Evolutionary conservation across 2,329 filamentous ascomycete genomes (phyloP), one percentile per base, ranked within the genome.

Genomic region (Nemania diffusa): DNA sequence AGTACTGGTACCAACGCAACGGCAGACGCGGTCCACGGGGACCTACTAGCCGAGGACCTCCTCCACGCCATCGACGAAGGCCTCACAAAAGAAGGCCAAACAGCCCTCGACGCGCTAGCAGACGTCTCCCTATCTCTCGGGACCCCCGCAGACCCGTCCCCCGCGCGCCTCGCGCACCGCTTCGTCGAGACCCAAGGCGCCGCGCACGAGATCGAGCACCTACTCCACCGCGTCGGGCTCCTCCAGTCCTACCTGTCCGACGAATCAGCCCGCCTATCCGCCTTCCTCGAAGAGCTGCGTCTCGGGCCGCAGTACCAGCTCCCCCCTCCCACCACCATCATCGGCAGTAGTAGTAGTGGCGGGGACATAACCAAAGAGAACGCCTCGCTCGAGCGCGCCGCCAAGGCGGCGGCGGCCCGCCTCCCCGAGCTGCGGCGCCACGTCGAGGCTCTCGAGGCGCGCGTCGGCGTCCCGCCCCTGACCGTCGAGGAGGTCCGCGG

Each of bases 381-480:
- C n/a, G 84, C 90, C 3, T 91, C 96, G 57, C 87, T 91, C 79
- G 88, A 90, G 70, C 88, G 92, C 62, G 88, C 85, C 63, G 87
- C 91, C 56, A 93, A 93, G 76, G 80, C 87, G n/a, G 82, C 92
- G 42, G 81, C 84, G 15, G 81, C 88, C 2, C 91, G 91, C 72
- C 82, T 94, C 1, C 87, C 87, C 17, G 92, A 96, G 74, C 87
- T 92, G 65, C 81, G 82, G 55, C 86, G 89, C 62, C 84, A 84
- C 48, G 80, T 87, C 70, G 75, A 82, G 64, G 77, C 82, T 2
- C 74, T 85, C 3, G 77, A 79, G 57, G 72, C 75, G 26, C 73
- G 76, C 5, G 71, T 79, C n/a, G 71, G 68, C 11, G 22, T 69
- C 24, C 75, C 76, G 8, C 27, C 55, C 7, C 37, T 76, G 17